These are phyloP conservation scores for Leccinum fuscescens DNA, from an alignment of 1,284 basidiomycete species.

Conservation along the genomic window DNA sequence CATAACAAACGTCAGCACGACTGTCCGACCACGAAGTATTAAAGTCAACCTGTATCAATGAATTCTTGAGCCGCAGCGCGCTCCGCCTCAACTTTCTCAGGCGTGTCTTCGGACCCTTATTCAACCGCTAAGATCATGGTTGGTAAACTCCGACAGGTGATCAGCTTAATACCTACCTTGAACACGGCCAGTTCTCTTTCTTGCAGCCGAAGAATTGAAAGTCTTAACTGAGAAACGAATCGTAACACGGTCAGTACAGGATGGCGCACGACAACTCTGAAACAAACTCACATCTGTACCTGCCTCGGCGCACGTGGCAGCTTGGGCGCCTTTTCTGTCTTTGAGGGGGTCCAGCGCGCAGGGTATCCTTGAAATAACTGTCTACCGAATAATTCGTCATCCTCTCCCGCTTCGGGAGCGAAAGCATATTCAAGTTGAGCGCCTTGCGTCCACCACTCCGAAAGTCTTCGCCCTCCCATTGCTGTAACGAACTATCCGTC, in stretches of 20 bases:
- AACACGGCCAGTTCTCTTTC: slow-evolving; percentile 85
- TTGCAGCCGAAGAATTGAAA: slow-evolving; percentile 97
- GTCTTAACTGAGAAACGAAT: slow-evolving; percentile 66
- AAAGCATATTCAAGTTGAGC: slow-evolving; percentile 80
- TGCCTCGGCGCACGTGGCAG: slow-evolving; percentile 89
- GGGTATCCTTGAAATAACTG: slow-evolving; percentile 90
- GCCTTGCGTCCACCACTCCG: slow-evolving; percentile 66
- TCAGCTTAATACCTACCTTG: slow-evolving; percentile 47
- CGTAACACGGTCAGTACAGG: background rate
- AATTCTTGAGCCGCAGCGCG: slow-evolving; percentile 79
- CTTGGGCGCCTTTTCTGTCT: slow-evolving; percentile 82
- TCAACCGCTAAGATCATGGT: slow-evolving; percentile 46
- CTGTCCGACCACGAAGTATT: background rate
- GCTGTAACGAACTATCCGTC: slow-evolving; percentile 83
- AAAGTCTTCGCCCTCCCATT: slow-evolving; percentile 98
- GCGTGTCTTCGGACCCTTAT: slow-evolving; percentile 73
- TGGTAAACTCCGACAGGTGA: background rate
- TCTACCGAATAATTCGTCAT: slow-evolving; percentile 96
- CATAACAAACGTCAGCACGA: background rate
- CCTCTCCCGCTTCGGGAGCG: slow-evolving; percentile 92
- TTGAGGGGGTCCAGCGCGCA: slow-evolving; percentile 73
- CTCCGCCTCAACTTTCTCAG: slow-evolving; percentile 85
- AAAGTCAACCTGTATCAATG: slow-evolving; percentile 70
- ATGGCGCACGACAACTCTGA: background rate
- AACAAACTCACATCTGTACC: slow-evolving; percentile 63